A percentile compares a stretch with the other conserved stretches of the same genome.
These are phyloP conservation scores for Eutrema japonicum DNA, from an alignment of 345 rosid species.

Conservation along the genomic window DNA sequence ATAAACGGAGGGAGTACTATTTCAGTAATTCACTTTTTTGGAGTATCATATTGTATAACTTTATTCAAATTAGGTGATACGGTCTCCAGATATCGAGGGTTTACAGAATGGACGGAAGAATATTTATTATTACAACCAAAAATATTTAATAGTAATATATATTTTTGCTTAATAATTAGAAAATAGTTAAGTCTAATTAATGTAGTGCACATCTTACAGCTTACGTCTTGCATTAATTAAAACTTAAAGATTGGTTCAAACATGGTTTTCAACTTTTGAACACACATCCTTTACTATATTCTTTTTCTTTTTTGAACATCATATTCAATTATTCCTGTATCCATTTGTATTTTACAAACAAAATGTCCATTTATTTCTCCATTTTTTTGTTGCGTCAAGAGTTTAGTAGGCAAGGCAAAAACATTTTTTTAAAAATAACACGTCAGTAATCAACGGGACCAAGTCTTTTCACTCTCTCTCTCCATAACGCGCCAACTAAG, in stretches of 20 bases:
- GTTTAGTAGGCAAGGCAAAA: not conserved
- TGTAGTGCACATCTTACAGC: slow-evolving; percentile 10
- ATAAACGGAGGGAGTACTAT: too few species aligned
- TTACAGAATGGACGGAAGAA: slow-evolving; percentile 10
- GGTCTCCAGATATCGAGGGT: slow-evolving; percentile 25
- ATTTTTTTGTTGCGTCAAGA: not conserved
- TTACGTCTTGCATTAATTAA: slow-evolving; percentile 17
- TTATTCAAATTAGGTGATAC: slow-evolving; percentile 13
- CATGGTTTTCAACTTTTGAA: slow-evolving; percentile 18
- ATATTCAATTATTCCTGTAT: not conserved
- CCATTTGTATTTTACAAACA: slow-evolving; percentile 3
- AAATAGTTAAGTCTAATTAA: not conserved
- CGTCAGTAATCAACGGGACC: slow-evolving; percentile 11
- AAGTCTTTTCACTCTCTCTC: slow-evolving; percentile 38
- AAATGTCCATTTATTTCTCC: not conserved
- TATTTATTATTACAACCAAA: not conserved
- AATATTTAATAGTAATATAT: too few species aligned
- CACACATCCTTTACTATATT: not conserved
- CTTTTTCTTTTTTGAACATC: not conserved
- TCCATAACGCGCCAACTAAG: slow-evolving; percentile 38
- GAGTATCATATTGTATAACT: not conserved
- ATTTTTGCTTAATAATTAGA: not conserved
- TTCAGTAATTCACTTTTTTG: not conserved
- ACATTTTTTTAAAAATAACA: not conserved
- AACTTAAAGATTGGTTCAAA: slow-evolving; percentile 28